phyloP scores from a whole-genome alignment of 2,329 filamentous ascomycete genomes.

The Tolypocladium sp. region DNA sequence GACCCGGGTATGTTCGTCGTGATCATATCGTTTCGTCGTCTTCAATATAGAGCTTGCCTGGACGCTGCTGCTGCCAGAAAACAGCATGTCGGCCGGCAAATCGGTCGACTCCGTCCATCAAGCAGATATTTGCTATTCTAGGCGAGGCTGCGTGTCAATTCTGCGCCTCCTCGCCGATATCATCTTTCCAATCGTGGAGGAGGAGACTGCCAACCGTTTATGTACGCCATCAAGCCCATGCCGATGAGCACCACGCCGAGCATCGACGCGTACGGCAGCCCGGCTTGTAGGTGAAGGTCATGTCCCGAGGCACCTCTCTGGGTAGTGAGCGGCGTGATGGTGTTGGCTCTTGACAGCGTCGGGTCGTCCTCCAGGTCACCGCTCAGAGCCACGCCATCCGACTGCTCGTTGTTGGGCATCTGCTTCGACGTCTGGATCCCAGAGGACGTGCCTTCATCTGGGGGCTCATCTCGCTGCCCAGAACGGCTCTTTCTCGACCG shows the following conservation, averaged over 20 bases:
- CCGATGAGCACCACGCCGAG: conserved; percentile 73
- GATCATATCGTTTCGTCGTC: conserved; percentile 8
- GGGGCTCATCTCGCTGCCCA: conserved; percentile 7
- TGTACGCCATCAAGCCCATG: conserved; percentile 77
- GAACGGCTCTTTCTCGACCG: conserved; percentile 15
- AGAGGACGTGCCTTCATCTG: conserved; percentile 8
- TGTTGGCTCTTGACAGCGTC: conserved; percentile 38
- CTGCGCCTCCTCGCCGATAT: conserved; percentile 1
- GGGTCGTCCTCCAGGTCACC: conserved; percentile 28
- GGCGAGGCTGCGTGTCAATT: background rate
- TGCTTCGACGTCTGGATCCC: background rate
- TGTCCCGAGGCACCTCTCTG: conserved; percentile 29
- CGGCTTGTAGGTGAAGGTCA: conserved; percentile 37
- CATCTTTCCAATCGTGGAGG: conserved; percentile 23
- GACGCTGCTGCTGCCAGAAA: background rate
- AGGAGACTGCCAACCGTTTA: conserved; percentile 66
- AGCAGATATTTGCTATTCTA: background rate
- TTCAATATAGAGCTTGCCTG: background rate
- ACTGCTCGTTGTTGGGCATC: background rate
- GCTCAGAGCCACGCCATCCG: conserved; percentile 11
- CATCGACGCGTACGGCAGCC: conserved; percentile 72
- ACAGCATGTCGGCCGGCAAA: background rate
- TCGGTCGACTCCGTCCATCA: background rate
- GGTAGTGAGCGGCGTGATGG: conserved; percentile 34
- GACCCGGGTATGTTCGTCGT: conserved; percentile 6